Evolutionary conservation across 2,329 filamentous ascomycete species (phyloP).

Genomic region (Penicillium fuscoglaucum): DNA sequence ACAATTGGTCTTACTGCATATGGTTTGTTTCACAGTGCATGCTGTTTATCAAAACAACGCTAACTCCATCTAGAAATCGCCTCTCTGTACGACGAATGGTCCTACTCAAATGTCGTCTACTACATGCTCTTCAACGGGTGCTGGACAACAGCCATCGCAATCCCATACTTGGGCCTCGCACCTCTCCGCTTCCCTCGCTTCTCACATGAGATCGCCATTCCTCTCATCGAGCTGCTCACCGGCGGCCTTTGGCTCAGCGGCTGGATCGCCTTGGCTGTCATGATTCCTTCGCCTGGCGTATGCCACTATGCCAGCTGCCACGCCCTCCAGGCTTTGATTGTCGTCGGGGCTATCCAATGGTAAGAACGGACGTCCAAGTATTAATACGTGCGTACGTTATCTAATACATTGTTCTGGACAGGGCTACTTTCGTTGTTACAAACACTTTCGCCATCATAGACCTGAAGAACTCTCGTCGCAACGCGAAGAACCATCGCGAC

Average conservation of each 20-base stretch:
- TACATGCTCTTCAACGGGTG: conserved; percentile 31
- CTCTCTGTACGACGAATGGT: conserved; percentile 22
- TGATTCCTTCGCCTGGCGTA: conserved; percentile 20
- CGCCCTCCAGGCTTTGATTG: conserved; percentile 23
- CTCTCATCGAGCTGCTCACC: conserved; percentile 23
- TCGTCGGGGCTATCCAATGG: conserved; percentile 26
- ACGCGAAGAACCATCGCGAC: conserved; percentile 10
- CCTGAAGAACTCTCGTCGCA: conserved; percentile 21
- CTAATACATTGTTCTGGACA: background rate
- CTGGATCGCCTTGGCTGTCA: conserved; percentile 25
- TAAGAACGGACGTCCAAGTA: conserved; percentile 3
- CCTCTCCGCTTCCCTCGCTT: conserved; percentile 24
- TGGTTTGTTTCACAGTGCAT: conserved; percentile 11
- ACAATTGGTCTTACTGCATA: conserved; percentile 27
- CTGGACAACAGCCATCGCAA: conserved; percentile 26
- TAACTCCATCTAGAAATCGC: conserved; percentile 20
- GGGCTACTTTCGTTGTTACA: conserved; percentile 27
- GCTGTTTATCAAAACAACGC: background rate
- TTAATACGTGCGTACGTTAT: background rate
- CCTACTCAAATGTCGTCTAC: conserved; percentile 26
- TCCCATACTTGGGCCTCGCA: conserved; percentile 29
- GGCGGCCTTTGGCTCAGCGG: conserved; percentile 25
- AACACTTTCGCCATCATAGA: conserved; percentile 25
- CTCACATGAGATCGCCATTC: conserved; percentile 26
- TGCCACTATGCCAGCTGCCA: conserved; percentile 23